Base-by-base conservation (phyloP, 768 basidiomycete genomes). In the Xerocomus potaroensis region DNA sequence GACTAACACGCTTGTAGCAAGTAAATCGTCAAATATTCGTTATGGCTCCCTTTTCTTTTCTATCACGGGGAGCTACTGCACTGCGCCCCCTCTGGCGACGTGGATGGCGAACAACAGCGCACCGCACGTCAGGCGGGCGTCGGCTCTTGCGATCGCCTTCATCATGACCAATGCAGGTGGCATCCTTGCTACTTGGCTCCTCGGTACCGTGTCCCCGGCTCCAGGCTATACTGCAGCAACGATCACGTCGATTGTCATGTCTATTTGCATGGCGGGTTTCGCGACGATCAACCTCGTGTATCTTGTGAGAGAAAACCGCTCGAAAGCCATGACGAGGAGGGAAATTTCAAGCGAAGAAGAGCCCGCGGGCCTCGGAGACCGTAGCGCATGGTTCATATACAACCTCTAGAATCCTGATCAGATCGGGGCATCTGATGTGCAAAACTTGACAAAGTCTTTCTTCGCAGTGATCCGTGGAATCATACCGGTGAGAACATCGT, bases 31-130 rank as follows among this genome's bases (percentile, higher is more conserved):
- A 4, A 62, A 67, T 8, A 56, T 76, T 27, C 74, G 74, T 53
- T 83, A 83, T 48, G 77, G 69, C 15, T 75, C 75, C 12, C 67
- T 83, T 3, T 83, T 81, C 68, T 64, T 83, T 41, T 73, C 74
- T 7, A 71, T 82, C 24, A 63, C 74, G 0, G 79, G 81, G 14
- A 66, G 72, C 1, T 83, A 83, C 59, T 64, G 72, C n/a, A 60
- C 69, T 1, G 78, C 75, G 3, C 79, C 81, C 2, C 68, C 79
- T 0, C 60, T 80, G 24, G 70, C 71, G 3, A 77, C 81, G 0
- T 84, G 81, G 81, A 70, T 69, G 43, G 74, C 81, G 10, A 83
- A 84, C 63, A 84, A 83, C 65, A 69, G 76, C 7, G 67, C 75
- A 6, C 82, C 81, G 0, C 70, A 80, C 50, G 63, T 72, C 34